A percentile compares a stretch with the other conserved stretches of the same genome.
Evolutionary conservation across 176 grass and related monocot genomes (phyloP).

Genomic region (Oryza meridionalis): DNA sequence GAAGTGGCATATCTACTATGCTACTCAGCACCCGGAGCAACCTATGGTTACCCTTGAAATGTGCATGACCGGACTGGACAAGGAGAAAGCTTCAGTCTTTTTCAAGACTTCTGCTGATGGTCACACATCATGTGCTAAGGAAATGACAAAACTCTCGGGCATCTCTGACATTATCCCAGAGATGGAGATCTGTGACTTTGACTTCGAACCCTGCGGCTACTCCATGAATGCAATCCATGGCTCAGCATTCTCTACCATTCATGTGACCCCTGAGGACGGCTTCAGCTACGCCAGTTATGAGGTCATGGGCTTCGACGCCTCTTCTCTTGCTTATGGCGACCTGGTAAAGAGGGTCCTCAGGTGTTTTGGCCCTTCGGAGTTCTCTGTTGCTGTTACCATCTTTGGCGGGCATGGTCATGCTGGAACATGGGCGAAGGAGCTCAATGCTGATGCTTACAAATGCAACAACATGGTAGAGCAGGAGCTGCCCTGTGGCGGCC

Average conservation of each 20-base stretch:
- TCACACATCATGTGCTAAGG: constrained; percentile 53
- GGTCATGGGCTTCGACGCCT: constrained; percentile 58
- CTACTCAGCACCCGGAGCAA: constrained; percentile 60
- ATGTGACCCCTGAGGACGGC: constrained; percentile 80
- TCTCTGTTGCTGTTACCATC: constrained; percentile 74
- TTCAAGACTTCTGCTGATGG: constrained; percentile 66
- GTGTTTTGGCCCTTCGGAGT: constrained; percentile 66
- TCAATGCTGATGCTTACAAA: constrained; percentile 40
- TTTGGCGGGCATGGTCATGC: constrained; percentile 49
- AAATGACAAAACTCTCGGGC: constrained; percentile 70
- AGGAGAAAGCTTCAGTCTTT: constrained; percentile 66
- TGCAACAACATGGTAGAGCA: constrained; percentile 60
- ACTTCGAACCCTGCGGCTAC: constrained; percentile 76
- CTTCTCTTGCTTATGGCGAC: constrained; percentile 40
- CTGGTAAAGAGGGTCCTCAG: constrained; percentile 64
- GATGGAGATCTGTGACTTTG: constrained; percentile 82
- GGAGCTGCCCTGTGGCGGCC: constrained; percentile 46
- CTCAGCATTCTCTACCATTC: constrained; percentile 60
- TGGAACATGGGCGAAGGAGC: constrained; percentile 51
- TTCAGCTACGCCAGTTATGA: constrained; percentile 90
- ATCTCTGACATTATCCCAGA: constrained; percentile 74
- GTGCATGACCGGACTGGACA: constrained; percentile 80
- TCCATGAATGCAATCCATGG: constrained; percentile 78
- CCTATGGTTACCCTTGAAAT: constrained; percentile 78
- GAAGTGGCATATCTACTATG: constrained; percentile 81